Conservation (phyloP, 2,329 filamentous ascomycete genomes). For the Alternaria burnsii region DNA sequence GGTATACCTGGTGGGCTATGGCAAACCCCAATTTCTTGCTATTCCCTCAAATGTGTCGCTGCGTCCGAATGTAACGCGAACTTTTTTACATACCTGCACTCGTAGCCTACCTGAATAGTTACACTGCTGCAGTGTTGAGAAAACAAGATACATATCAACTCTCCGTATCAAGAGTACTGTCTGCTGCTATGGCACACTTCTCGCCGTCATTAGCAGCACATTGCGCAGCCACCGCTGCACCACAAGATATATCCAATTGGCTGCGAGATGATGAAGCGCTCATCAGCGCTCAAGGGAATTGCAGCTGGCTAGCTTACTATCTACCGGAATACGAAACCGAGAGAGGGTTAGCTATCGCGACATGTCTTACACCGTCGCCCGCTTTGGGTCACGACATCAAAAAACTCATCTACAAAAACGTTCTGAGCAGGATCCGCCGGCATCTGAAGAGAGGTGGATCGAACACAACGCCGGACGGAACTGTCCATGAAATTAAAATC, state of each 20-base stretch:
- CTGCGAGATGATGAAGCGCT: constrained; percentile 16
- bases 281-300: constrained; percentile 11
- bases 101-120: not conserved
- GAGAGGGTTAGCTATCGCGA: constrained; percentile 4
- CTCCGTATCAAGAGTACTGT: not conserved
- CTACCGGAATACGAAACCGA: constrained; percentile 6
- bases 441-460: not conserved
- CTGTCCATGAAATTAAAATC: not conserved
- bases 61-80: not conserved
- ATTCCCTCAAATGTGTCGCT: not conserved
- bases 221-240: constrained; percentile 5
- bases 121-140: too few species aligned
- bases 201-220: constrained; percentile 9
- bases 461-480: not conserved
- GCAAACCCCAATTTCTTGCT: not conserved
- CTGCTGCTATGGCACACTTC: not conserved
- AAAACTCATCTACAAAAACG: constrained; percentile 6
- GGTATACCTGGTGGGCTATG: not conserved
- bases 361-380: not conserved
- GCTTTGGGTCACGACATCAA: constrained; percentile 4
- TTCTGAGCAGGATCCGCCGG: not conserved
- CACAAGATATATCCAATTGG: constrained; percentile 8
- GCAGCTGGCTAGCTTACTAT: constrained; percentile 19
- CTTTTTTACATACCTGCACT: not conserved
- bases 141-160: not conserved